These are phyloP conservation scores for Eleusine coracana DNA, from an alignment of 176 grass and related monocot species.

Conservation along the genomic window DNA sequence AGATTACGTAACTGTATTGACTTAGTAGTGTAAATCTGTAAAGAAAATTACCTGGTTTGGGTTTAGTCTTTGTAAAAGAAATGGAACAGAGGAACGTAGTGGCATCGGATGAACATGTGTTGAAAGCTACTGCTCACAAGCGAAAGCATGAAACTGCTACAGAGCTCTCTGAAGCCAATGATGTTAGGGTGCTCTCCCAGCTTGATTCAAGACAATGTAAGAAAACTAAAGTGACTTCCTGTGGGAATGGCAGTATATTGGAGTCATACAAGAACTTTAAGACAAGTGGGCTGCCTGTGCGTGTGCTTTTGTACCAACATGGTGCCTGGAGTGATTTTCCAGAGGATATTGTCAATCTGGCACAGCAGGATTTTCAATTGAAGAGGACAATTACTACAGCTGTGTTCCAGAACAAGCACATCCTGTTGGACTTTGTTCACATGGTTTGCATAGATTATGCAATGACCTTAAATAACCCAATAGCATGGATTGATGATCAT, in stretches of 20 bases:
- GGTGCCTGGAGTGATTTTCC: conserved; percentile 84
- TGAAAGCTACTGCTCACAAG: conserved; percentile 40
- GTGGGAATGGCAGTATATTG: conserved; percentile 47
- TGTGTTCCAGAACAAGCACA: conserved; percentile 47
- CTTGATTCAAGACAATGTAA: conserved; percentile 38
- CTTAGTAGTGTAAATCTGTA: conserved; percentile 45
- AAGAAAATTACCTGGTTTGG: conserved; percentile 39
- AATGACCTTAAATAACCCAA: conserved; percentile 55
- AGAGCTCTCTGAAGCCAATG: conserved; percentile 30
- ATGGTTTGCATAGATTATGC: conserved; percentile 64
- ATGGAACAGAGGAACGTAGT: conserved; percentile 63
- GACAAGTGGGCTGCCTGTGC: conserved; percentile 67
- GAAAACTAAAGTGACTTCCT: conserved; percentile 34
- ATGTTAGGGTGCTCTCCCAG: not conserved
- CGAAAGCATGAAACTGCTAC: conserved; percentile 44
- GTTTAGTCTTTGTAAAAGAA: conserved; percentile 44
- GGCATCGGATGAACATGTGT: conserved; percentile 48
- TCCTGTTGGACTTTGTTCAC: conserved; percentile 76
- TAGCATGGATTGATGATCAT: conserved; percentile 83
- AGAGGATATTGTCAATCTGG: conserved; percentile 53
- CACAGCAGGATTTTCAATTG: conserved; percentile 54
- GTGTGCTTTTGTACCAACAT: conserved; percentile 68
- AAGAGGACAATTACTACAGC: conserved; percentile 71
- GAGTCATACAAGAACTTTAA: conserved; percentile 68
- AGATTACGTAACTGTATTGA: conserved; percentile 29